Evolutionary conservation across 2,329 filamentous ascomycete genomes (phyloP), one percentile per base, ranked within the genome.

Genomic region (Moelleriella libera): DNA sequence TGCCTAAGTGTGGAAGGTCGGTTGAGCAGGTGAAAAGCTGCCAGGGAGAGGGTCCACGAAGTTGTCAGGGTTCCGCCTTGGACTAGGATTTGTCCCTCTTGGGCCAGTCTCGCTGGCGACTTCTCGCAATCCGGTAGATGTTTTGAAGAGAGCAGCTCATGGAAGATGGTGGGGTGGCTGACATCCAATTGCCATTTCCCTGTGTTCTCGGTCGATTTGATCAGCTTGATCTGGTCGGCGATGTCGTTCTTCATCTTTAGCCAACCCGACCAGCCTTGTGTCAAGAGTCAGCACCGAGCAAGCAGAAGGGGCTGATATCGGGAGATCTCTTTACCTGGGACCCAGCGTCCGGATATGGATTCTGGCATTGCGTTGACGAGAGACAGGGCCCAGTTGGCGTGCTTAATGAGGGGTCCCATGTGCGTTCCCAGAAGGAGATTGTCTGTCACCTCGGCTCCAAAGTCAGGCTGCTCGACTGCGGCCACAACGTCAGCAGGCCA

Each of bases 51-150:
- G 5, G 60, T 57, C 57, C 61, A 63, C 1, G 61, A 63, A 29
- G 67, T 68, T 5, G 67, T 70, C 49, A 69, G 58, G 3, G 65
- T 67, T 6, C 66, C 67, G 2, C 64, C 66, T 46, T 62, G 56
- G 4, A 66, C 56, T n/a, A 67, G 53, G 7, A 60, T 58, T 45
- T 67, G 63, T 4, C 63, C 65, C 43, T 69, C 67, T 8, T 67
- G 64, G 6, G 60, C 60, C 8, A 68, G 59, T 3, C 61, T 58
- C 12, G 53, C 51, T 5, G 60, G 53, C 6, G 53, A 55, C 54
- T 67, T 68, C 51, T 68, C 64, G 5, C 53, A 48, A 6, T 54
- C 49, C 1, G 65, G 61, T 2, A 67, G 57, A 9, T 52, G 31
- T 40, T 58, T 56, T 7, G 61, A 61, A 1, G 58, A 55, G 14